Base-by-base conservation (phyloP, 768 basidiomycete genomes). In the Mycena rosella region DNA sequence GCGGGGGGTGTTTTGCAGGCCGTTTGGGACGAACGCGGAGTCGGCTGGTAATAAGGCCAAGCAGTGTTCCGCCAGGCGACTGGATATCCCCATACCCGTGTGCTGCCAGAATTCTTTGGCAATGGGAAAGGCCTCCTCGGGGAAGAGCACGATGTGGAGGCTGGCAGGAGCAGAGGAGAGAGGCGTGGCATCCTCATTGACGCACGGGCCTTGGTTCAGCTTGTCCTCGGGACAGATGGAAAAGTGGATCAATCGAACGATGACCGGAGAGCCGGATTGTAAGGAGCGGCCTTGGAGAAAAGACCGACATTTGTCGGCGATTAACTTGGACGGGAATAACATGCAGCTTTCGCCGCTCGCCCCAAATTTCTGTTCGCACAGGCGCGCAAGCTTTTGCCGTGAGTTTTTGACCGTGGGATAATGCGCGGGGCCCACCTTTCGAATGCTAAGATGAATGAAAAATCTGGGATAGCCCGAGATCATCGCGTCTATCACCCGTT, bases 101-200 rank as follows among this genome's bases (percentile, higher is more conserved):
- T 98, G 97, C 72, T 98, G 96, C 97, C 97, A 99, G 79, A 96
- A 98, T 77, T 95, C 86, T 76, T 94, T 97, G 10, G 94, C 95
- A 9, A 91, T 76, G 11, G 85, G 74, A 72, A 86, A 90, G 5
- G 86, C 78, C 5, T 88, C 84, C 3, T 81, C 77, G 8, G 91
- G 89, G 76, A 96, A 94, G 18, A 99, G 80, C 2, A 91, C 90
- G 70, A 96, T 93, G 76, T 97, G 91, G 1, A 99, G 84, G 63
- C 93, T 89, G 42, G 87, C 79, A 68, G 85, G 81, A 52, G 75
- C 65, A 53, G 74, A 62, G 29, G 73, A 63, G 51, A 60, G 67
- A 73, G 71, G 75, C 68, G 70, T 67, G 29, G 65, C 66, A 62
- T 79, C 72, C 65, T 75, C 74, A 40, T 78, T 62, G 29, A 63